Conservation (phyloP, 169 alveolate genomes). For the Perkinsus marinus region DNA sequence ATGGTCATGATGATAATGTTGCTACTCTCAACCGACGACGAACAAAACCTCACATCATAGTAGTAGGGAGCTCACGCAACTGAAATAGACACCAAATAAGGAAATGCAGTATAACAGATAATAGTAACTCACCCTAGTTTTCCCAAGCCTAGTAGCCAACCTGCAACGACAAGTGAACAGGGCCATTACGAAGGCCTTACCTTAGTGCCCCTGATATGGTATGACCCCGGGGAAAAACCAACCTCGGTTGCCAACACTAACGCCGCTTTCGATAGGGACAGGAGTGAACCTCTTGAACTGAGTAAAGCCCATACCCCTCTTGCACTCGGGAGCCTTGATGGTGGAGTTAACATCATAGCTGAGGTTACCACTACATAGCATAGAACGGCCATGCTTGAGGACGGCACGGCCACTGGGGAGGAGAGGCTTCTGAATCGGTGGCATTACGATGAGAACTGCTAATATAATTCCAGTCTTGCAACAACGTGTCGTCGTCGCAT, state of each 20-base stretch:
- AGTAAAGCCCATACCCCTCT: background rate
- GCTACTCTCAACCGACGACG: too few species aligned
- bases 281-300: background rate
- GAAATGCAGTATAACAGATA: background rate
- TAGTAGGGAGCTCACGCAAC: background rate
- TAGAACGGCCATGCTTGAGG: background rate
- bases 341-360: background rate
- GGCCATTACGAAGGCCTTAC: too few species aligned
- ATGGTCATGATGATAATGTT: too few species aligned
- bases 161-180: too few species aligned
- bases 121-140: background rate
- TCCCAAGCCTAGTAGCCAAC: background rate
- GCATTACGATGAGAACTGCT: background rate
- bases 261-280: background rate
- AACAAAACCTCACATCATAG: too few species aligned
- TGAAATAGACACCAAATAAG: background rate
- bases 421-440: background rate
- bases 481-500: background rate
- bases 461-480: too few species aligned
- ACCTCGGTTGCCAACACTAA: background rate
- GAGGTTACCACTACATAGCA: background rate
- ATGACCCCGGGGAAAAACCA: background rate
- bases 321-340: background rate
- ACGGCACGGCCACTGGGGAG: background rate
- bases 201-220: background rate